Evolutionary conservation across 768 basidiomycete species (phyloP).

Genomic region (Amanita subjunquillea): DNA sequence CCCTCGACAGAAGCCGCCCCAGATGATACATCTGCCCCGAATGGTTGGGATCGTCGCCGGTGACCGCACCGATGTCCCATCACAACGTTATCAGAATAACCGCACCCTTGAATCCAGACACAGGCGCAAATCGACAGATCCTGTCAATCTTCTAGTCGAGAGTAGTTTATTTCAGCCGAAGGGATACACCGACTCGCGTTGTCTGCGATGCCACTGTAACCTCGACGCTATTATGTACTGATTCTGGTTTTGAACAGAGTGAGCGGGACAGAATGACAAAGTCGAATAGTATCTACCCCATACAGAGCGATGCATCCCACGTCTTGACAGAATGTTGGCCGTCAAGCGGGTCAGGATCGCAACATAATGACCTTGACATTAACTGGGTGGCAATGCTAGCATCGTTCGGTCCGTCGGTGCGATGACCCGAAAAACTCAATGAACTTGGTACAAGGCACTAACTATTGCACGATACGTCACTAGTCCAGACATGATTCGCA

Average conservation of each 20-base stretch:
- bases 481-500: background rate
- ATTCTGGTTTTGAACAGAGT: background rate
- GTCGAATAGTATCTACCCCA: background rate
- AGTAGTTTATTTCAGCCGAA: constrained; percentile 3
- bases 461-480: background rate
- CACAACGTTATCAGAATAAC: constrained; percentile 3
- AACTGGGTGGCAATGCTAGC: background rate
- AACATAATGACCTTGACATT: background rate
- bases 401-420: background rate
- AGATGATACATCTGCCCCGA: background rate
- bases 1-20: background rate
- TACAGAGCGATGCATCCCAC: background rate
- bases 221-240: no score
- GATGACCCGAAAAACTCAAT: background rate
- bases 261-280: background rate
- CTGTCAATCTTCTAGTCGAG: constrained; percentile 2
- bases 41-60: background rate
- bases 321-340: background rate
- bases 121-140: constrained; percentile 4
- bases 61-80: background rate
- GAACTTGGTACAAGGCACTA: background rate
- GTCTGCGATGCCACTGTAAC: background rate
- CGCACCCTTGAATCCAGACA: background rate
- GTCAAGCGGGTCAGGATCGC: no score
- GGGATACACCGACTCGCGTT: background rate